A percentile compares a stretch with the other conserved stretches of the same genome.
Evolutionary conservation across 2,329 filamentous ascomycete species (phyloP).

Genomic region (Pestalotiopsis sp.): DNA sequence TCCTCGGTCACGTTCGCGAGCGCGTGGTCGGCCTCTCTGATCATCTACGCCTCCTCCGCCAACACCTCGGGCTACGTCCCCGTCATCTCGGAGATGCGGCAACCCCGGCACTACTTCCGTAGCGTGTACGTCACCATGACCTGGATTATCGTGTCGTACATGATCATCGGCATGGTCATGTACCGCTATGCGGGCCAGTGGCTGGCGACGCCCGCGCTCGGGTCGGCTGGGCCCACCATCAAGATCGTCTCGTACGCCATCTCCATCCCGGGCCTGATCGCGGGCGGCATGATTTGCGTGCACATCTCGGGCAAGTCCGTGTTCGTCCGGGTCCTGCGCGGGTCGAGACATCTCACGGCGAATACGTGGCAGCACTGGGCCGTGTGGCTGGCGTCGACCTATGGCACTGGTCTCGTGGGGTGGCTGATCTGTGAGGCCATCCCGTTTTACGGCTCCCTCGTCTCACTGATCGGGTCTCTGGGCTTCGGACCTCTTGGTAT

Average conservation of each 20-base stretch:
- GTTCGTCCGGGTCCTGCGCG: background rate
- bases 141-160: background rate
- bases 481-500: background rate
- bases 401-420: background rate
- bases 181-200: background rate
- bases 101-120: background rate
- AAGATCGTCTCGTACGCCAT: constrained; percentile 3
- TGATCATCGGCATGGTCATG: background rate
- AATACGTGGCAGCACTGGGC: background rate
- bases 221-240: background rate
- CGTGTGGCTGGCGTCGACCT: background rate
- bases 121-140: background rate
- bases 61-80: background rate
- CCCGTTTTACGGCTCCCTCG: background rate
- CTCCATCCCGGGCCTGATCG: background rate
- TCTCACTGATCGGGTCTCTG: background rate
- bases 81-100: background rate
- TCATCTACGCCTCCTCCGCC: background rate
- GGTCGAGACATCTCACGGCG: background rate
- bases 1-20: background rate
- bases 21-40: background rate
- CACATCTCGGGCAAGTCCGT: background rate
- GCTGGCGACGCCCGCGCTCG: background rate
- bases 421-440: background rate
- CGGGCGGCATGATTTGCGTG: background rate